Evolutionary conservation across 495 filamentous ascomycete species (phyloP).

Genomic region (Hypoxylon intermedium): DNA sequence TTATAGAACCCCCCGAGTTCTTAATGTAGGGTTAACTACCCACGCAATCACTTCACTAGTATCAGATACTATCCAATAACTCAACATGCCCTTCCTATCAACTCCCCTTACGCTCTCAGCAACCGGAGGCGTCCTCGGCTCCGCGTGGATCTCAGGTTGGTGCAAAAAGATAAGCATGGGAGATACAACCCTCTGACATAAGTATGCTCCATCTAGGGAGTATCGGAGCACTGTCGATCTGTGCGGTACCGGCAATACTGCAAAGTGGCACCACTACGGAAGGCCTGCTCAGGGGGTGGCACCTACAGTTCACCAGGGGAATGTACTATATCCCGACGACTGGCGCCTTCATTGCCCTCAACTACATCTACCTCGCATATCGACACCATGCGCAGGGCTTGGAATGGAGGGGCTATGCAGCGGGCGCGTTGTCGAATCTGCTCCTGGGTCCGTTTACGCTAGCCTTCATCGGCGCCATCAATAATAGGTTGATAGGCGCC

Average conservation of each 20-base stretch:
- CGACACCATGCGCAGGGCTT: constrained; percentile 36
- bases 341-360: constrained; percentile 39
- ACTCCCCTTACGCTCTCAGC: constrained; percentile 36
- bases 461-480: constrained; percentile 31
- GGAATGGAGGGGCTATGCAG: constrained; percentile 45
- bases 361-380: constrained; percentile 53
- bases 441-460: constrained; percentile 51
- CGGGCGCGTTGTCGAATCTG: constrained; percentile 45
- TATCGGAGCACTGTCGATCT: constrained; percentile 45
- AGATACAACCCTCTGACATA: not conserved
- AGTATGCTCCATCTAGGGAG: constrained; percentile 40
- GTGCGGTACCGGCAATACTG: constrained; percentile 45
- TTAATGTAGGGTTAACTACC: too few relatives aligned
- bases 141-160: constrained; percentile 42
- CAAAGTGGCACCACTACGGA: constrained; percentile 39
- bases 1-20: too few relatives aligned
- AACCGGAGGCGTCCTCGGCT: constrained; percentile 36
- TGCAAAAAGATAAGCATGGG: not conserved
- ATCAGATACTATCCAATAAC: too few relatives aligned
- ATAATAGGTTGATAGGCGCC: constrained; percentile 22
- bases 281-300: constrained; percentile 36
- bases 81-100: constrained; percentile 35
- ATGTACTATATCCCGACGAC: constrained; percentile 45
- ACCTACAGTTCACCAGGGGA: constrained; percentile 46
- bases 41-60: too few relatives aligned